Evolutionary conservation across 345 rosid species (phyloP).

Genomic region (Isatis tinctoria): DNA sequence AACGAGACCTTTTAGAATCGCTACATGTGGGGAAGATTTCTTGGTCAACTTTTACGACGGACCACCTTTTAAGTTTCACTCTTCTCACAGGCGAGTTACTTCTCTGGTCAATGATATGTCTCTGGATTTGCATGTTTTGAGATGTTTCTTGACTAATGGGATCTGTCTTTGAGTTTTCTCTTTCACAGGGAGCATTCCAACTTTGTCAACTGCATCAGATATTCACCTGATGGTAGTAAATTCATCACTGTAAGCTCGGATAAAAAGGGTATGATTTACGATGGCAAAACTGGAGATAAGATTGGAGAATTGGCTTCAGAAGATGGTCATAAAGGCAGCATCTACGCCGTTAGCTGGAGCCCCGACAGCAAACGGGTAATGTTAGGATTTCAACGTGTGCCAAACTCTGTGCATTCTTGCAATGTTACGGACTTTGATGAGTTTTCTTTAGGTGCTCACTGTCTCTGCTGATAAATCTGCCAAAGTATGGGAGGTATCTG

Average conservation of each 20-base stretch:
- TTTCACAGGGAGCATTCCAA: slow-evolving; percentile 73
- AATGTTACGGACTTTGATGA: slow-evolving; percentile 14
- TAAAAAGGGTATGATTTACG: slow-evolving; percentile 76
- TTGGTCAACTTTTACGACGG: slow-evolving; percentile 90
- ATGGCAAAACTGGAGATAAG: slow-evolving; percentile 74
- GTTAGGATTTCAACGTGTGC: not conserved
- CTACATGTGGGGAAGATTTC: slow-evolving; percentile 92
- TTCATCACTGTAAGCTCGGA: slow-evolving; percentile 88
- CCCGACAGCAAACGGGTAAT: slow-evolving; percentile 84
- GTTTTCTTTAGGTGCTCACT: slow-evolving; percentile 46
- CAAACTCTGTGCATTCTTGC: not conserved
- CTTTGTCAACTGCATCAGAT: slow-evolving; percentile 92
- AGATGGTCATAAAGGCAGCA: slow-evolving; percentile 86
- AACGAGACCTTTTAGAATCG: slow-evolving; percentile 84
- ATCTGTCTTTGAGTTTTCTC: slow-evolving; percentile 5
- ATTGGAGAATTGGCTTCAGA: slow-evolving; percentile 68
- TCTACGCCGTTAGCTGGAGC: slow-evolving; percentile 93
- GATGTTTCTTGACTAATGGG: slow-evolving; percentile 5
- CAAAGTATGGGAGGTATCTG: slow-evolving; percentile 65
- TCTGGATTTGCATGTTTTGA: not conserved
- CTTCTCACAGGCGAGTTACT: slow-evolving; percentile 62
- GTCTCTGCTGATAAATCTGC: slow-evolving; percentile 85
- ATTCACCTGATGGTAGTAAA: slow-evolving; percentile 87
- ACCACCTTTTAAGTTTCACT: slow-evolving; percentile 94
- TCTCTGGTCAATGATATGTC: not conserved